Percentiles rank a stretch among this genome's conserved stretches.
phyloP scores from a whole-genome alignment of 2,329 filamentous ascomycete genomes.

The Fusarium sp. region DNA sequence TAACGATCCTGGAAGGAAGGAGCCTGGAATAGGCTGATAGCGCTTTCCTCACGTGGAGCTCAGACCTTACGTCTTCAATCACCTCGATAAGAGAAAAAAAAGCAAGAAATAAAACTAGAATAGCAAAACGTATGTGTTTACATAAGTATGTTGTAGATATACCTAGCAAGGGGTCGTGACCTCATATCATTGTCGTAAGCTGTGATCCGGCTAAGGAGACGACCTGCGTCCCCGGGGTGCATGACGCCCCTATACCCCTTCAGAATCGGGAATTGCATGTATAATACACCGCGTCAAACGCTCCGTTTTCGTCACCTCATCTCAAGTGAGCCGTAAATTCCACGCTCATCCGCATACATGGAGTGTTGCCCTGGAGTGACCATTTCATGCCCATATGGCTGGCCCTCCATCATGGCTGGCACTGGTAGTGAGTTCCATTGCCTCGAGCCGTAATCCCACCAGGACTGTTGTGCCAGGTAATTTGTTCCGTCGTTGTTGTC shows the following conservation, averaged over 20 bases:
- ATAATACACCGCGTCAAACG: constrained; percentile 15
- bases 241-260: constrained; percentile 11
- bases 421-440: constrained; percentile 38
- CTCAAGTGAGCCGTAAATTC: constrained; percentile 33
- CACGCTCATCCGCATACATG: constrained; percentile 31
- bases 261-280: constrained; percentile 22
- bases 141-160: neutral
- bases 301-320: constrained; percentile 23
- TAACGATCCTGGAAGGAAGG: neutral
- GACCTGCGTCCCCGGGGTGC: constrained; percentile 31
- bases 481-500: constrained; percentile 23
- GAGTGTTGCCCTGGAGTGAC: constrained; percentile 29
- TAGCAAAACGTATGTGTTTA: constrained; percentile 2
- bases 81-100: neutral
- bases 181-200: constrained; percentile 40
- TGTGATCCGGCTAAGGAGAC: constrained; percentile 32
- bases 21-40: neutral
- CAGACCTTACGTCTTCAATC: neutral
- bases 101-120: neutral
- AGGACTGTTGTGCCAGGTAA: constrained; percentile 33
- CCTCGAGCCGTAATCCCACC: constrained; percentile 36
- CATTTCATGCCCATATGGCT: constrained; percentile 31
- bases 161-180: constrained; percentile 24
- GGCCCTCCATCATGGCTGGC: constrained; percentile 26
- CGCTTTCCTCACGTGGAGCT: constrained; percentile 5